Evolutionary conservation across 2,329 filamentous ascomycete genomes (phyloP), one percentile per base, ranked within the genome.

Genomic region (Lasiodiplodia sp.): DNA sequence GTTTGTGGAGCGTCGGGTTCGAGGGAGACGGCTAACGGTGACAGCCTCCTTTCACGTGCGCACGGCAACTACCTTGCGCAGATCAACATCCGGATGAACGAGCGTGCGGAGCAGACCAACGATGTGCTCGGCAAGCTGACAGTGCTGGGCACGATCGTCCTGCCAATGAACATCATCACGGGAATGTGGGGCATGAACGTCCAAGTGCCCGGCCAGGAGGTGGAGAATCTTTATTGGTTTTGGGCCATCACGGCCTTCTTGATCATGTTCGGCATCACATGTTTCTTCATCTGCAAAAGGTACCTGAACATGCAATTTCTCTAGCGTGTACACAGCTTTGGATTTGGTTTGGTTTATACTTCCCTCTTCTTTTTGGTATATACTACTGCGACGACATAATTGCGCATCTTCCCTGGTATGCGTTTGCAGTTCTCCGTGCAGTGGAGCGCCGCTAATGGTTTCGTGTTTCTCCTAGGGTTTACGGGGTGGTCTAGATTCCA

Each of bases 101-200:
- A 98, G 83, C 91, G 96, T 57, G 93, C 96, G 78, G 95, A 99
- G 79, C 91, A 96, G 82, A 99, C 96, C 1, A 93, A 94, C 51
- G 95, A 99, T 78, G 94, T 97, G 1, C 87, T 99, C 14, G 94
- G 94, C 71, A 97, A 96, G 80, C 87, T 99, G 70, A 98, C 96
- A 0, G 96, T 99, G 0, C 86, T 99, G 1, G 96, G 96, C 72
- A 99, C 96, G 6, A 98, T 99, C 73, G 95, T 99, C 3, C 84
- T 99, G 68, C 96, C 96, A 12, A 97, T 99, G 94, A 99, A 99
- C 79, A 97, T 99, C 77, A 95, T 99, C 75, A 98, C 96, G 2
- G 96, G 96, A 73, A 89, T 98, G 75, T 99, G 95, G 94, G 96
- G 95, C 64, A 98, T 98, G 95, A 99, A 99, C 84, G 92, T 95